Evolutionary conservation across 2,329 filamentous ascomycete genomes (phyloP).

Genomic region (Chaetothyriales sp.): DNA sequence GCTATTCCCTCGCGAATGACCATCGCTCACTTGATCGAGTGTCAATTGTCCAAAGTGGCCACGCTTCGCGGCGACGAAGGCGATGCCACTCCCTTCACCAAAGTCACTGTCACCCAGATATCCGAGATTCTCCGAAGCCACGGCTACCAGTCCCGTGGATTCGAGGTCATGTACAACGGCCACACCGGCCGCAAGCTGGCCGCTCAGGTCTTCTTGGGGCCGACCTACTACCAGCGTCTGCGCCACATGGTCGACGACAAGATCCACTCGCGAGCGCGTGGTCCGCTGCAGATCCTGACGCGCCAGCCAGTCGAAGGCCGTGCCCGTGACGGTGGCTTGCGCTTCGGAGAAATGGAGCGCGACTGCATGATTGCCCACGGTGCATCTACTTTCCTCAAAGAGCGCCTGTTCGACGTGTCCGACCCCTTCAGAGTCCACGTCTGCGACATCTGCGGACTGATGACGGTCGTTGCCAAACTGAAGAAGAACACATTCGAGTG

Average conservation of each 20-base stretch:
- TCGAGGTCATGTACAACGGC: conserved; percentile 98
- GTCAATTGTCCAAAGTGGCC: conserved; percentile 89
- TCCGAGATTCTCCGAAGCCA: conserved; percentile 74
- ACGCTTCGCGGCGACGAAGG: conserved; percentile 89
- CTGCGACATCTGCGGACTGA: conserved; percentile 95
- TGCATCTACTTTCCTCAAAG: conserved; percentile 91
- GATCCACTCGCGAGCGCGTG: conserved; percentile 96
- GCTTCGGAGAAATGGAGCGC: conserved; percentile 99
- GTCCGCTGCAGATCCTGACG: conserved; percentile 93
- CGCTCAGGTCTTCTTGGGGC: conserved; percentile 90
- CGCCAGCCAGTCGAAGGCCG: conserved; percentile 96
- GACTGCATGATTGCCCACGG: conserved; percentile 99
- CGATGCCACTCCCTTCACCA: conserved; percentile 94
- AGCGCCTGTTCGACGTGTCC: conserved; percentile 90
- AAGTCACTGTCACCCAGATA: conserved; percentile 89
- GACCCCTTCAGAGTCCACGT: conserved; percentile 97
- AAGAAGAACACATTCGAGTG: conserved; percentile 95
- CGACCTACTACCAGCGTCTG: conserved; percentile 96
- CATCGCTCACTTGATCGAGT: conserved; percentile 99
- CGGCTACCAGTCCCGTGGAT: conserved; percentile 92
- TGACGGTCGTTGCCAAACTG: conserved; percentile 95
- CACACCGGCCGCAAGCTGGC: conserved; percentile 90
- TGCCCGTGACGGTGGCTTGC: conserved; percentile 90
- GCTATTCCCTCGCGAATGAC: conserved; percentile 99
- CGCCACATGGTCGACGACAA: conserved; percentile 99